A percentile compares a stretch with the other conserved stretches of the same genome.
Evolutionary conservation across 805 yeast species (phyloP).

Genomic region (Tetrapisispora phaffii): DNA sequence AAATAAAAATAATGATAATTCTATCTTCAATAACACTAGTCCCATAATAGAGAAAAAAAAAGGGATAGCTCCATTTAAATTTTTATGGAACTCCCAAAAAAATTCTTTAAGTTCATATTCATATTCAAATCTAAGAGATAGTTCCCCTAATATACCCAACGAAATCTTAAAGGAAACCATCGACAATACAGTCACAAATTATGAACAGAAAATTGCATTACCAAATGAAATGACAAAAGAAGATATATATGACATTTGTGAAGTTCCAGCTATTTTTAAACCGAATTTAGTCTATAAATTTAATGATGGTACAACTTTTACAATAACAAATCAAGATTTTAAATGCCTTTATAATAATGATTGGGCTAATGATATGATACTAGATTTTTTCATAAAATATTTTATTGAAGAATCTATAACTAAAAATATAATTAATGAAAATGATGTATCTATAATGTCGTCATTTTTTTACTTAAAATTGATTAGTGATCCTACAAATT

Average conservation of each 20-base stretch:
- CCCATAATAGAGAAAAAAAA: background rate
- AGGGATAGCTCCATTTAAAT: background rate
- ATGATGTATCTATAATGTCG: conserved; percentile 52
- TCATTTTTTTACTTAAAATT: conserved; percentile 75
- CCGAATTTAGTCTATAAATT: conserved; percentile 44
- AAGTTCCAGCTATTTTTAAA: conserved; percentile 23
- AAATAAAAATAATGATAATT: background rate
- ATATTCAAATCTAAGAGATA: background rate
- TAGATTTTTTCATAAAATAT: conserved; percentile 72
- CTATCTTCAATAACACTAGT: no score
- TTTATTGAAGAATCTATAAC: conserved; percentile 34
- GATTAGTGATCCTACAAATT: conserved; percentile 31
- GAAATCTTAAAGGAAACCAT: background rate
- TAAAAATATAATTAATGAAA: conserved; percentile 22
- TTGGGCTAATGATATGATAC: conserved; percentile 83
- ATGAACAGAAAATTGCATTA: background rate
- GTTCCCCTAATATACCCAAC: background rate
- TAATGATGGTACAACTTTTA: conserved; percentile 43
- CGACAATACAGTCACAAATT: background rate
- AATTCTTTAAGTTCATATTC: background rate
- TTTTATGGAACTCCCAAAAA: conserved; percentile 2
- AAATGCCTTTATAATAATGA: conserved; percentile 67
- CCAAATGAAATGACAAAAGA: background rate
- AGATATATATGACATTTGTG: conserved; percentile 4
- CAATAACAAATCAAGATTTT: conserved; percentile 61